Evolutionary conservation across 2,329 filamentous ascomycete species (phyloP).

Genomic region (Ascochyta koolunga): DNA sequence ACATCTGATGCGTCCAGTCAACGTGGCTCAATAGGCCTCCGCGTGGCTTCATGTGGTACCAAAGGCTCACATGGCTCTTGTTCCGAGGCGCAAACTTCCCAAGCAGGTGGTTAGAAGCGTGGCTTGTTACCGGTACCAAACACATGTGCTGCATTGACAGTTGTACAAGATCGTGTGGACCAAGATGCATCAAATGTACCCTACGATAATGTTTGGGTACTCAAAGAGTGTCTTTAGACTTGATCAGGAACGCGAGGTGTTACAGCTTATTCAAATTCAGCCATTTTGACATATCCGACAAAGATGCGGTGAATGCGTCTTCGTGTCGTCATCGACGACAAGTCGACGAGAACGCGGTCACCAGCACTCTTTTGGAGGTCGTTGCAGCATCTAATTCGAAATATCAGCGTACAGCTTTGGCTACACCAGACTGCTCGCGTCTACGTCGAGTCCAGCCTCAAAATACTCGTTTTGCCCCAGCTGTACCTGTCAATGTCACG

Average conservation of each 20-base stretch:
- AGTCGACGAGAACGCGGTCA: slow-evolving; percentile 18
- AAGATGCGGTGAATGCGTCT: slow-evolving; percentile 19
- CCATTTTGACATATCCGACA: slow-evolving; percentile 6
- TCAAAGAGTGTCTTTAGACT: slow-evolving; percentile 5
- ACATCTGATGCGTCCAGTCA: slow-evolving; percentile 31
- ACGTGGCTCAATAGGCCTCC: slow-evolving; percentile 30
- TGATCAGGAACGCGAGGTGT: slow-evolving; percentile 15
- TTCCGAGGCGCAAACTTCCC: slow-evolving; percentile 14
- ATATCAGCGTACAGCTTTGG: neutral
- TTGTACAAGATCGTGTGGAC: slow-evolving; percentile 30
- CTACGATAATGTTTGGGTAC: slow-evolving; percentile 21
- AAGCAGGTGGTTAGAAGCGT: slow-evolving; percentile 13
- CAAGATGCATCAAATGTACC: slow-evolving; percentile 17
- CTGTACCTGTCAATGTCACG: neutral
- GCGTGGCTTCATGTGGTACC: slow-evolving; percentile 26
- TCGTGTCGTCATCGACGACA: slow-evolving; percentile 18
- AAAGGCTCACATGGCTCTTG: slow-evolving; percentile 30
- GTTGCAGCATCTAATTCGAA: neutral
- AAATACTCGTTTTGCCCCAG: neutral
- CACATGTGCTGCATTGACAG: slow-evolving; percentile 1
- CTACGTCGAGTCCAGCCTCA: neutral
- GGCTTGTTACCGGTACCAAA: slow-evolving; percentile 6
- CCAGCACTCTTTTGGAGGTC: neutral
- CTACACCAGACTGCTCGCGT: neutral
- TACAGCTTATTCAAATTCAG: slow-evolving; percentile 11